Conservation (phyloP, 2,329 filamentous ascomycete species). For the Cryoendolithus antarcticus region DNA sequence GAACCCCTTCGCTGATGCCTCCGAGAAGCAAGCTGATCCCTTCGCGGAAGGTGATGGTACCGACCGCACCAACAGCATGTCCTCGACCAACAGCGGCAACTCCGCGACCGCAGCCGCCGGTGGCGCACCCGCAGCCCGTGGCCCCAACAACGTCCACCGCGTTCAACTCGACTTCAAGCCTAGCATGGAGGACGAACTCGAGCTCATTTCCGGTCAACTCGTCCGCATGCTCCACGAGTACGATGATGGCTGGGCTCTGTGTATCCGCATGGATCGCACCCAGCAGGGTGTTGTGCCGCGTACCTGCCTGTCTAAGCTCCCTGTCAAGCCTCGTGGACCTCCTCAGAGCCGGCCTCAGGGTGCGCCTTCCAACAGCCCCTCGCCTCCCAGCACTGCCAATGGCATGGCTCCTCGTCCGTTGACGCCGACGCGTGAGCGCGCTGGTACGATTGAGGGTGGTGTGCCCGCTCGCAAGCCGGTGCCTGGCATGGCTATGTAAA, state of each 20-base stretch:
- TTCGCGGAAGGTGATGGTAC: slow-evolving; percentile 18
- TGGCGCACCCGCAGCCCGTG: slow-evolving; percentile 27
- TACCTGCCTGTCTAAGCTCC: slow-evolving; percentile 82
- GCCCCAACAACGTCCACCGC: slow-evolving; percentile 61
- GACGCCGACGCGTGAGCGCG: slow-evolving; percentile 18
- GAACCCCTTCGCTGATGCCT: slow-evolving; percentile 27
- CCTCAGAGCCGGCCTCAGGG: slow-evolving; percentile 15
- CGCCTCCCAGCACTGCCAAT: slow-evolving; percentile 13
- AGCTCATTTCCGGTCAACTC: slow-evolving; percentile 66
- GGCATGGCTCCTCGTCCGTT: slow-evolving; percentile 15
- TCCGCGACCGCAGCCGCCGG: slow-evolving; percentile 24
- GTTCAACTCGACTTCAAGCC: slow-evolving; percentile 91
- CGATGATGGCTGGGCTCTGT: slow-evolving; percentile 96
- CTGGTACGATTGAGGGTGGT: slow-evolving; percentile 4
- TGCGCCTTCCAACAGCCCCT: slow-evolving; percentile 16
- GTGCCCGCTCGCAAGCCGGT: slow-evolving; percentile 35
- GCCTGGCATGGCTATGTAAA: slow-evolving; percentile 25
- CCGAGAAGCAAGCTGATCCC: slow-evolving; percentile 16
- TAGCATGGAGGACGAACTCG: slow-evolving; percentile 84
- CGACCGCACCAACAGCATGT: slow-evolving; percentile 8
- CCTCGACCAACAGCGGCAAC: slow-evolving; percentile 11
- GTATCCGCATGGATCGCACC: slow-evolving; percentile 78
- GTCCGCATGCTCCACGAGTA: slow-evolving; percentile 90
- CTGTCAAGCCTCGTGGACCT: slow-evolving; percentile 71
- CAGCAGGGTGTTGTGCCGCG: slow-evolving; percentile 87